Conservation (phyloP, 805 yeast species). For the Scheffersomyces stipitis region DNA sequence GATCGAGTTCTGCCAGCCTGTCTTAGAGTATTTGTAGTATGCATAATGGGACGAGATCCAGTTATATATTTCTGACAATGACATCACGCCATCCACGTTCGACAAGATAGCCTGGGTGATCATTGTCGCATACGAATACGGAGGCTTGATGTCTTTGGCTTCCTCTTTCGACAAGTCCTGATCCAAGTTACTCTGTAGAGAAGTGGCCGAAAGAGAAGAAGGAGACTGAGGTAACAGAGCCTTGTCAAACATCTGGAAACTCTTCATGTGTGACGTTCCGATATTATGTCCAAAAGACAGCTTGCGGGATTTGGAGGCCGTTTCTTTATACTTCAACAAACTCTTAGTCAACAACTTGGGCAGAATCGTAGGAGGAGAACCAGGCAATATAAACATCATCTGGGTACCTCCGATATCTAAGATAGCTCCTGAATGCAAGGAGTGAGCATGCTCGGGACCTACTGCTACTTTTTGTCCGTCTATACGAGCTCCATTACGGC, state of each 20-base stretch:
- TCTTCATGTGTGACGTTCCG: conserved; percentile 29
- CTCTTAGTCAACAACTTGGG: conserved; percentile 43
- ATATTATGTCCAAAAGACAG: conserved; percentile 11
- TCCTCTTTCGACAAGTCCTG: conserved; percentile 85
- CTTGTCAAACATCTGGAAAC: conserved; percentile 57
- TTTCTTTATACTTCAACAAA: conserved; percentile 29
- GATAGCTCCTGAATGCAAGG: conserved; percentile 82
- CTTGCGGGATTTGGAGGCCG: conserved; percentile 19
- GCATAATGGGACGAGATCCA: conserved; percentile 90
- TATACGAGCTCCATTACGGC: conserved; percentile 92
- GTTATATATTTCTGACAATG: conserved; percentile 86
- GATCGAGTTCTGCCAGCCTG: conserved; percentile 98
- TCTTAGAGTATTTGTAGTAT: conserved; percentile 84
- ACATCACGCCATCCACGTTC: conserved; percentile 81
- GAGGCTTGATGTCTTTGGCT: conserved; percentile 91
- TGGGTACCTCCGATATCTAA: conserved; percentile 96
- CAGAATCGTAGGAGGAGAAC: conserved; percentile 71
- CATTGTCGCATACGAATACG: conserved; percentile 96
- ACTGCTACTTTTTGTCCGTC: conserved; percentile 64
- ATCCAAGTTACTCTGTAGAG: conserved; percentile 46
- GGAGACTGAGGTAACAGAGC: conserved; percentile 38
- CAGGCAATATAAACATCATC: conserved; percentile 98
- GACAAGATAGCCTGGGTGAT: conserved; percentile 95
- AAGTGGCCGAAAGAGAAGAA: conserved; percentile 37
- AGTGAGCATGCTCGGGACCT: conserved; percentile 50